Base-by-base conservation (phyloP, 331 rosid genomes). In the Malus hybrid region DNA sequence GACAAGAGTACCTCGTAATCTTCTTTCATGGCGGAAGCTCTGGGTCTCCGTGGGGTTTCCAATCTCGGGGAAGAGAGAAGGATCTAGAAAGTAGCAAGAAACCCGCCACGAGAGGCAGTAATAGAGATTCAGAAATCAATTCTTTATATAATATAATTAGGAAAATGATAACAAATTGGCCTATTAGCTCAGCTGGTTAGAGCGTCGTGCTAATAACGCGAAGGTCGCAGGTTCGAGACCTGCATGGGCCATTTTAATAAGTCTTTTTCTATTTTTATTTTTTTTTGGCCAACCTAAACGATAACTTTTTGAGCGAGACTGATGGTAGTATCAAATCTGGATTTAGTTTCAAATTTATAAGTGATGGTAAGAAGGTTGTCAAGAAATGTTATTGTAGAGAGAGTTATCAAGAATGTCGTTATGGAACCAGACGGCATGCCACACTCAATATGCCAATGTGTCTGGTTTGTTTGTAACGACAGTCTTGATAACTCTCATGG, bases 161-260 rank as follows among this genome's bases (percentile, higher is more conserved):
- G 24, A 24, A 24, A 24, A 24, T 24, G 24, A 24, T 24, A 24
- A 24, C 24, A 24, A 24, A 24, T 24, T 3, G 96, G 91, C 91
- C 89, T 77, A 88, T 93, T 93, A 86, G 96, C 93, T 93, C 96
- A 88, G 90, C n/a, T 90, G 93, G 96, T 93, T 93, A 93, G 91
- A 93, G 90, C 86, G 85, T 93, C 89, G 91, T 91, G 92, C 92
- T 93, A 91, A 91, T 88, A 89, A 93, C 87, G 93, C 89, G 90
- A 93, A 89, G 91, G 96, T 91, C 90, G 84, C 88, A 89, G 96
- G 97, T 91, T 91, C 91, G 93, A 89, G 75, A 93, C 95, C 89
- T 88, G 90, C 84, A 84, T 92, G 85, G 92, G 88, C 97, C 90
- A 91, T 1, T 2, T 7, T 1, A 24, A 24, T 24, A 24, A 24